phyloP scores from a whole-genome alignment of 306 rosid species.

The Begonia fuchsioides region DNA sequence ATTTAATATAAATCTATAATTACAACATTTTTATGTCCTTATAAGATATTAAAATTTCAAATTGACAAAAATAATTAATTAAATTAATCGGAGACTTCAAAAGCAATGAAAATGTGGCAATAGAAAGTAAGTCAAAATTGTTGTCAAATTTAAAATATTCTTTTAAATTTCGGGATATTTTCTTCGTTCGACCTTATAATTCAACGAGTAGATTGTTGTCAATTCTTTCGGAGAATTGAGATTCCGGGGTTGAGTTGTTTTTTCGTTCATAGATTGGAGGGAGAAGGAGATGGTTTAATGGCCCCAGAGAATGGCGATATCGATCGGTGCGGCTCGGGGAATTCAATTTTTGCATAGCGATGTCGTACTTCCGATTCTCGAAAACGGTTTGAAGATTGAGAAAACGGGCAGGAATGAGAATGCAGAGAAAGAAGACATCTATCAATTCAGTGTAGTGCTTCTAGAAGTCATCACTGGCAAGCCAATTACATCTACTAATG shows the following conservation, averaged over 20 bases:
- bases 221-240: background rate
- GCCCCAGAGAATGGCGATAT: slow-evolving; percentile 80
- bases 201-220: too few species aligned
- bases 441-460: slow-evolving; percentile 60
- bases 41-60: too few species aligned
- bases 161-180: too few species aligned
- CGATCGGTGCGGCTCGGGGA: slow-evolving; percentile 55
- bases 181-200: too few species aligned
- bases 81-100: too few species aligned
- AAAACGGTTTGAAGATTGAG: slow-evolving; percentile 52
- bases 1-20: too few species aligned
- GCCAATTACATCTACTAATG: slow-evolving; percentile 27
- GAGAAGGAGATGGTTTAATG: slow-evolving; percentile 62
- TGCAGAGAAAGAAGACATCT: slow-evolving; percentile 79
- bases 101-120: too few species aligned
- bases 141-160: too few species aligned
- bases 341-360: slow-evolving; percentile 64
- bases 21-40: too few species aligned
- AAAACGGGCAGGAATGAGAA: slow-evolving; percentile 18
- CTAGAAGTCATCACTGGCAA: slow-evolving; percentile 67
- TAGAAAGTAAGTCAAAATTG: too few species aligned
- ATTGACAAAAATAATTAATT: too few species aligned
- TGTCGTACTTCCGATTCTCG: slow-evolving; percentile 43
- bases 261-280: slow-evolving; percentile 44
- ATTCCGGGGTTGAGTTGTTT: background rate